A percentile compares a stretch with the other conserved stretches of the same genome.
phyloP scores from a whole-genome alignment of 495 filamentous ascomycete species.

The Venustampulla echinocandica region DNA sequence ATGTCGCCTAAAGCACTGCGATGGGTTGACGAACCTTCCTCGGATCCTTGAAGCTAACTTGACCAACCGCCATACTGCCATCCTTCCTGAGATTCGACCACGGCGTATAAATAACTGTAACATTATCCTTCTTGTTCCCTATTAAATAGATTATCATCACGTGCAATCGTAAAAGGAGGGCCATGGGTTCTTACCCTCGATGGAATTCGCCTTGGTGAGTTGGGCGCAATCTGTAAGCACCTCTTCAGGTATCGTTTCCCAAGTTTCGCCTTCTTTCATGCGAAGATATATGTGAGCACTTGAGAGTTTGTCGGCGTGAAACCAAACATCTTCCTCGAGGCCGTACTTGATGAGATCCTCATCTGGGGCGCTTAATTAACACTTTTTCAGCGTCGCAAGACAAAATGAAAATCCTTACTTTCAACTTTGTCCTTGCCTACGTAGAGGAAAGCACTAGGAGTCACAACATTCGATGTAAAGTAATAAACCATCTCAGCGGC shows the following conservation, averaged over 20 bases:
- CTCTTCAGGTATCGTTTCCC: conserved; percentile 70
- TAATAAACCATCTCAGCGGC: conserved; percentile 85
- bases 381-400: neutral
- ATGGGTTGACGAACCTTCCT: conserved; percentile 37
- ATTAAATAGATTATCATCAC: conserved; percentile 10
- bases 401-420: conserved; percentile 49
- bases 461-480: conserved; percentile 75
- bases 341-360: conserved; percentile 93
- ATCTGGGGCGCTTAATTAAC: conserved; percentile 43
- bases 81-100: conserved; percentile 97
- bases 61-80: conserved; percentile 90
- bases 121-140: conserved; percentile 98
- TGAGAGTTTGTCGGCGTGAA: conserved; percentile 96
- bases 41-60: conserved; percentile 91
- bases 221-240: conserved; percentile 84
- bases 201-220: conserved; percentile 96
- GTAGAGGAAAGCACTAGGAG: conserved; percentile 77
- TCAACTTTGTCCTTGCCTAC: conserved; percentile 99
- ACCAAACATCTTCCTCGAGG: conserved; percentile 95
- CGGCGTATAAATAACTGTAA: conserved; percentile 92
- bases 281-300: conserved; percentile 94
- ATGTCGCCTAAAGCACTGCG: too few species aligned
- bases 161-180: neutral
- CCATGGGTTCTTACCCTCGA: conserved; percentile 54
- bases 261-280: conserved; percentile 68